These are phyloP conservation scores for Dictyostelium citrinum DNA, from an alignment of 78 protist species.

Conservation along the genomic window DNA sequence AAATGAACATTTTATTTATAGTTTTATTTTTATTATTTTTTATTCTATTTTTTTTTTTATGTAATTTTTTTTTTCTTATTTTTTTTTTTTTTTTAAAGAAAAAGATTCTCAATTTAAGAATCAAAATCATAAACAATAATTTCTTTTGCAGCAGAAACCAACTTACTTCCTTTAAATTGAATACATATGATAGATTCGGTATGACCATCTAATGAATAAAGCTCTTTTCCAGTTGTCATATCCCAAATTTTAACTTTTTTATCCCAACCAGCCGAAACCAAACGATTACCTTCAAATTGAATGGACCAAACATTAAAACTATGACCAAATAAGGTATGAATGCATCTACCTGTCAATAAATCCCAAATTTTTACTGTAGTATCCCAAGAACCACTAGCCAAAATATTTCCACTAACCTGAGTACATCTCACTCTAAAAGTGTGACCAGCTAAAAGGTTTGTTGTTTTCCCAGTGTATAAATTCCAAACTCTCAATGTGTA, in stretches of 20 bases:
- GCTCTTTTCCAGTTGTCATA: slow-evolving; percentile 35
- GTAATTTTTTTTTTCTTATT: background rate
- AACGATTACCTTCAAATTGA: slow-evolving; percentile 69
- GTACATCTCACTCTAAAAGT: slow-evolving; percentile 53
- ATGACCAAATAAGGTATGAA: slow-evolving; percentile 71
- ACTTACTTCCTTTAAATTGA: slow-evolving; percentile 64
- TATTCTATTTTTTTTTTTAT: background rate
- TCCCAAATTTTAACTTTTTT: slow-evolving; percentile 73
- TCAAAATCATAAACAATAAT: slow-evolving; percentile 70
- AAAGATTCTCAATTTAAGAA: background rate
- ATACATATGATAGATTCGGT: slow-evolving; percentile 74
- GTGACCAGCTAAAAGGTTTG: slow-evolving; percentile 60
- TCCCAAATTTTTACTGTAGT: slow-evolving; percentile 71
- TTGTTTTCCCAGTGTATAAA: slow-evolving; percentile 37
- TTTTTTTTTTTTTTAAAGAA: background rate
- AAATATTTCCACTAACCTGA: slow-evolving; percentile 27
- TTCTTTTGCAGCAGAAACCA: slow-evolving; percentile 73
- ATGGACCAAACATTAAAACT: slow-evolving; percentile 63
- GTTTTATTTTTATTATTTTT: background rate
- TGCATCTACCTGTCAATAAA: slow-evolving; percentile 49
- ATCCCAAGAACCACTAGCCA: slow-evolving; percentile 73
- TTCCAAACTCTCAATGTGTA: slow-evolving; percentile 59
- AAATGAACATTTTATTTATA: too few species aligned
- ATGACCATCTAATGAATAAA: slow-evolving; percentile 54
- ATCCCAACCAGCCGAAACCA: slow-evolving; percentile 77